A percentile compares a stretch with the other conserved stretches of the same genome.
Conservation (phyloP, 2,329 filamentous ascomycete genomes). For the Akanthomyces uredinophilus region DNA sequence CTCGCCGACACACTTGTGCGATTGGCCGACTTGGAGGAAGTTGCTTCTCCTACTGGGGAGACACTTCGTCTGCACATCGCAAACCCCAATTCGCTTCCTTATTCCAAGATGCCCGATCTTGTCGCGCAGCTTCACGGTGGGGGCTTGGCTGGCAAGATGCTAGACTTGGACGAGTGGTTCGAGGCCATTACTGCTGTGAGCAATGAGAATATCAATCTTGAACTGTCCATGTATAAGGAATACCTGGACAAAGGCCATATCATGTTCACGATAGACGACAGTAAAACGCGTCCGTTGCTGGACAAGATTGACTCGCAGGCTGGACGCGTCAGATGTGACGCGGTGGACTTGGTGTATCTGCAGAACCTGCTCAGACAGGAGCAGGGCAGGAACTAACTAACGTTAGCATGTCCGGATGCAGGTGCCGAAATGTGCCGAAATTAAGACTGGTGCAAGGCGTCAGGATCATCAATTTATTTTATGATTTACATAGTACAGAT, state of each 20-base stretch:
- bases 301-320: neutral
- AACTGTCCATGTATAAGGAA: constrained; percentile 9
- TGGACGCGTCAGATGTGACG: neutral
- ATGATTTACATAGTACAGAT: too few relatives aligned
- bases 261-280: constrained; percentile 2
- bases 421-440: too few relatives aligned
- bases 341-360: neutral
- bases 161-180: constrained; percentile 2
- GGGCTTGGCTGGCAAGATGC: neutral
- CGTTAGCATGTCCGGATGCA: too few relatives aligned
- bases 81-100: neutral
- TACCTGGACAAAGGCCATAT: constrained; percentile 3
- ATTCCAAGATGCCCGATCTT: neutral
- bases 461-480: too few relatives aligned
- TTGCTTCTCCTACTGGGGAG: neutral
- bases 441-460: too few relatives aligned
- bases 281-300: neutral
- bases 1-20: constrained; percentile 6
- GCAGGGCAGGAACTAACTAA: neutral
- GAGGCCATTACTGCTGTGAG: neutral
- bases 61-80: constrained; percentile 6
- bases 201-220: neutral
- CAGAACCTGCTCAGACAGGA: neutral
- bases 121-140: neutral
- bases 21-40: neutral